Conservation (phyloP, 108 stramenopile genomes). For the Pseudonitzschia pungens region DNA sequence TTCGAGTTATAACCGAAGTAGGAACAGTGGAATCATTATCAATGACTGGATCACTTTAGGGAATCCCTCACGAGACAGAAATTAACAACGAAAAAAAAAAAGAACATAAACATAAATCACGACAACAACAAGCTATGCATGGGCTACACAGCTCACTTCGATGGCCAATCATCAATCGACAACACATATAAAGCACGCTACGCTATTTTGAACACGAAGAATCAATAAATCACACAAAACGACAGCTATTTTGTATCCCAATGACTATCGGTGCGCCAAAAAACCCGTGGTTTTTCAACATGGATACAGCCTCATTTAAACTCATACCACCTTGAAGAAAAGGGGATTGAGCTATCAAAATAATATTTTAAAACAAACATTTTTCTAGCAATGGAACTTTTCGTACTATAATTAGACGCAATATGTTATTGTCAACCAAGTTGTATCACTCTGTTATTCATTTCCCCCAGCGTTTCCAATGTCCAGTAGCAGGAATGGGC, state of each 20-base stretch:
- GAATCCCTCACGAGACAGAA: background rate
- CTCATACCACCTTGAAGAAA: no score
- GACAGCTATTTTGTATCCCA: background rate
- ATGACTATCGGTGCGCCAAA: background rate
- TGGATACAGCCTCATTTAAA: no score
- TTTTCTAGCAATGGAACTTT: no score
- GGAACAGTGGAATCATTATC: background rate
- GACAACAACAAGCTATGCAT: background rate
- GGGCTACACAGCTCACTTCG: background rate
- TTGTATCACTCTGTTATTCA: no score
- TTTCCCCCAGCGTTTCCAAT: no score
- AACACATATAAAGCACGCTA: background rate
- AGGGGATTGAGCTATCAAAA: no score
- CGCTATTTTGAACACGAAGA: background rate
- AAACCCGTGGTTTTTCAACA: no score
- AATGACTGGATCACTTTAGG: background rate
- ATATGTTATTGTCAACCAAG: no score
- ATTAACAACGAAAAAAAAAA: background rate
- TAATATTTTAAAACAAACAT: no score
- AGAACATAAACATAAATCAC: background rate
- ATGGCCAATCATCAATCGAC: background rate
- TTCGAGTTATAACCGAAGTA: slow-evolving; percentile 6
- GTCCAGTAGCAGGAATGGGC: no score
- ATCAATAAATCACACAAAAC: background rate
- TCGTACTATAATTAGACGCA: no score